Evolutionary conservation across 306 rosid species (phyloP).

Genomic region (Pyrus betulifolia): DNA sequence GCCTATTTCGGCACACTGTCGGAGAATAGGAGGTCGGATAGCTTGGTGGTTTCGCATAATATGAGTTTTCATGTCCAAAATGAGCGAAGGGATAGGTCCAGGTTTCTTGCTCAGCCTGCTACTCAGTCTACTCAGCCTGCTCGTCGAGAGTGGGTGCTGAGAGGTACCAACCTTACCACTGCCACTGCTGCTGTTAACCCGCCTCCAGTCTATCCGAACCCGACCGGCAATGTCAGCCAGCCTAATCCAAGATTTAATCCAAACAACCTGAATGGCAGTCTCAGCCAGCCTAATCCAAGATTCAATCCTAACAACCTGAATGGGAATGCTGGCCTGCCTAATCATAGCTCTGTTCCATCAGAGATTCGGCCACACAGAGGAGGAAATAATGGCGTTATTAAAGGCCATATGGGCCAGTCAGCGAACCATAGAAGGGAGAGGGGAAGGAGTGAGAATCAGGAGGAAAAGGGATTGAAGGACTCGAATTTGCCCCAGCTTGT

Average conservation of each 20-base stretch:
- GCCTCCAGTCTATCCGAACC: background rate
- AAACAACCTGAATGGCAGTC: background rate
- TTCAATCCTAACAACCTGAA: background rate
- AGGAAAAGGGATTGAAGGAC: slow-evolving; percentile 28
- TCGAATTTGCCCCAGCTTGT: slow-evolving; percentile 70
- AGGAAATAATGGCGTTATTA: slow-evolving; percentile 25
- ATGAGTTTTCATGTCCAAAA: slow-evolving; percentile 48
- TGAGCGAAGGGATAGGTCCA: slow-evolving; percentile 54
- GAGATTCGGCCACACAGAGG: slow-evolving; percentile 13
- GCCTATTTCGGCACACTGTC: slow-evolving; percentile 9
- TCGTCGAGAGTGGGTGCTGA: slow-evolving; percentile 55
- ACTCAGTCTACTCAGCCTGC: slow-evolving; percentile 33
- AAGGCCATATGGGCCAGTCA: slow-evolving; percentile 22
- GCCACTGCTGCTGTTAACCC: background rate
- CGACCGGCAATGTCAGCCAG: background rate
- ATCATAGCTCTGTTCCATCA: slow-evolving; percentile 7
- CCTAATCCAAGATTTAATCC: background rate
- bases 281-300: slow-evolving; percentile 2
- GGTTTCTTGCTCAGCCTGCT: slow-evolving; percentile 31
- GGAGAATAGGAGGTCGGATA: background rate
- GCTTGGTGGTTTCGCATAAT: slow-evolving; percentile 14
- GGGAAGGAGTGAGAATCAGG: slow-evolving; percentile 32
- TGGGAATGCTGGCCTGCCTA: slow-evolving; percentile 10
- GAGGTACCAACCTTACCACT: slow-evolving; percentile 22
- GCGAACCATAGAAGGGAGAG: slow-evolving; percentile 25